Evolutionary conservation across 2,329 filamentous ascomycete genomes (phyloP).

Genomic region (Stemphylium lycopersici): DNA sequence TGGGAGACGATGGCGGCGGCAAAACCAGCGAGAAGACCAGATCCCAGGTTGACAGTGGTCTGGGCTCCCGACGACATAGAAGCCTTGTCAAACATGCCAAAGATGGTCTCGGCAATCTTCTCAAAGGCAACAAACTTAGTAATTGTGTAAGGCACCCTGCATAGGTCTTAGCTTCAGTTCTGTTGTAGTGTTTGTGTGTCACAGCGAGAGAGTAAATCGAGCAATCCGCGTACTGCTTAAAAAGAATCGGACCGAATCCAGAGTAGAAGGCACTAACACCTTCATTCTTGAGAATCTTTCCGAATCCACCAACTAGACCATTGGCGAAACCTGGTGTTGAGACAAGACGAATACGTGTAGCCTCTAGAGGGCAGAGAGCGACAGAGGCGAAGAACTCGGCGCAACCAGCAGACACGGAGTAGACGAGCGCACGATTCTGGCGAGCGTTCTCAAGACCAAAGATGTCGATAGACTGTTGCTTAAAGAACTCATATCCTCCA

Average conservation of each 20-base stretch:
- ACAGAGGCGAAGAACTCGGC: slow-evolving; percentile 75
- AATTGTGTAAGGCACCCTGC: slow-evolving; percentile 88
- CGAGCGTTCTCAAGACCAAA: slow-evolving; percentile 71
- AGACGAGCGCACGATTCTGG: slow-evolving; percentile 80
- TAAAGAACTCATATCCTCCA: slow-evolving; percentile 95
- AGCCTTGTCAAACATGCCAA: slow-evolving; percentile 71
- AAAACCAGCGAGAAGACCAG: slow-evolving; percentile 85
- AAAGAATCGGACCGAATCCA: slow-evolving; percentile 71
- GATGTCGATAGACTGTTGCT: slow-evolving; percentile 83
- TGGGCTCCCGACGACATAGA: slow-evolving; percentile 70
- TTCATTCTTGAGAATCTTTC: slow-evolving; percentile 82
- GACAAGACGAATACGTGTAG: slow-evolving; percentile 90
- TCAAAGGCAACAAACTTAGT: slow-evolving; percentile 94
- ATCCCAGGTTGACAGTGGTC: slow-evolving; percentile 82
- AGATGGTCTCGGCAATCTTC: slow-evolving; percentile 80
- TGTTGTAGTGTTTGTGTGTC: too few relatives aligned
- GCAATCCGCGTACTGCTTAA: slow-evolving; percentile 46
- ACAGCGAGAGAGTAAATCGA: too few relatives aligned
- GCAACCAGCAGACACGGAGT: slow-evolving; percentile 68
- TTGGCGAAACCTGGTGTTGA: slow-evolving; percentile 84
- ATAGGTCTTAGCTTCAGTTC: slow-evolving; percentile 28
- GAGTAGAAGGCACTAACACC: slow-evolving; percentile 87
- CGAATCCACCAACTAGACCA: slow-evolving; percentile 78
- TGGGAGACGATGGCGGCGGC: slow-evolving; percentile 85
- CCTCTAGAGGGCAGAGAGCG: slow-evolving; percentile 88